These are phyloP conservation scores for Pseudogymnoascus sp. DNA, from an alignment of 2,329 filamentous ascomycete genomes.

Conservation along the genomic window DNA sequence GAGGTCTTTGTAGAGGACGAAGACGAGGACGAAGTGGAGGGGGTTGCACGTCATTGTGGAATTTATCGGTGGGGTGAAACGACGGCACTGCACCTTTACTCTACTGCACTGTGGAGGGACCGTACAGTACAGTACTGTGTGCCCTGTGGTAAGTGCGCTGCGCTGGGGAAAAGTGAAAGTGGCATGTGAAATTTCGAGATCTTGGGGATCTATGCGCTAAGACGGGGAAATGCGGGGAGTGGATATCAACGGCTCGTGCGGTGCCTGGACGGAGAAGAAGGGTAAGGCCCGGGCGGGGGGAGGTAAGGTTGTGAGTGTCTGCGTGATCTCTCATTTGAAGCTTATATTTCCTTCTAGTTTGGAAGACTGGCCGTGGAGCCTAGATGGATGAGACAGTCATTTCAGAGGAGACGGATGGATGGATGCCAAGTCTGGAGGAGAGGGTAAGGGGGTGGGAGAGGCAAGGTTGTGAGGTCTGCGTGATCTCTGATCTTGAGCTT, in stretches of 20 bases:
- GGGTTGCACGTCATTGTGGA: background rate
- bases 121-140: background rate
- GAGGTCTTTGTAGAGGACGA: background rate
- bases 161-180: background rate
- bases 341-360: background rate
- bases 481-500: background rate
- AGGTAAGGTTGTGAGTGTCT: too few species aligned
- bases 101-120: background rate
- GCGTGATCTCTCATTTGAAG: background rate
- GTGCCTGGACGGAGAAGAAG: background rate
- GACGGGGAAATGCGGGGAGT: slow-evolving; percentile 3
- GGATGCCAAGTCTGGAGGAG: too few species aligned
- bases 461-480: background rate
- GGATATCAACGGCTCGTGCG: background rate
- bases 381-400: background rate
- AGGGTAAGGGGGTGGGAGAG: background rate
- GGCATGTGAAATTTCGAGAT: background rate
- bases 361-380: background rate
- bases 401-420: background rate
- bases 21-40: background rate
- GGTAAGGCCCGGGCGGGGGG: too few species aligned
- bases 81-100: background rate
- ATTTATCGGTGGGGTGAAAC: background rate
- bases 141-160: background rate
- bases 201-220: background rate